A percentile compares a stretch with the other conserved stretches of the same genome.
These are phyloP conservation scores for Liquidambar formosana DNA, from an alignment of 164 flowering plant genomes.

Conservation along the genomic window DNA sequence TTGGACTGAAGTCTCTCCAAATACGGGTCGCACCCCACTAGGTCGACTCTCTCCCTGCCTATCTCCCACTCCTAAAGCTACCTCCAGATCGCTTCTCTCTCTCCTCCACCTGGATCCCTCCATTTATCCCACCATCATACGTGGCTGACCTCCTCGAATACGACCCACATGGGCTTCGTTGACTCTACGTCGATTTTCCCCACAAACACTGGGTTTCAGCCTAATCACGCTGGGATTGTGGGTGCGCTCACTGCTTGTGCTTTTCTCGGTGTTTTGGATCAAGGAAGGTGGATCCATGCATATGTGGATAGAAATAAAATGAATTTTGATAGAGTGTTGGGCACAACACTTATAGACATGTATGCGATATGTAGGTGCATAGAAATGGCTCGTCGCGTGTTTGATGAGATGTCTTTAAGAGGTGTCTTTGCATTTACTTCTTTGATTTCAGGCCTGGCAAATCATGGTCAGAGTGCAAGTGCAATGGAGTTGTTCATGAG, in stretches of 20 bases:
- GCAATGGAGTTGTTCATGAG: constrained; percentile 18
- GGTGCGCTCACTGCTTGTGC: constrained; percentile 30
- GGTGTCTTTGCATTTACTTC: constrained; percentile 26
- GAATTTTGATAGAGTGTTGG: constrained; percentile 15
- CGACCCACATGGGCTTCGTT: too few species aligned
- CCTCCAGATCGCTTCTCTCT: too few species aligned
- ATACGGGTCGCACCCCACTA: too few species aligned
- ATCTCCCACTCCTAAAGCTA: too few species aligned
- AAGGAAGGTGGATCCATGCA: too few species aligned
- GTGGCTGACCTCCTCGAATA: too few species aligned
- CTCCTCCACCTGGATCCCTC: too few species aligned
- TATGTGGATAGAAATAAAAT: constrained; percentile 10
- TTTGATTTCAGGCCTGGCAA: constrained; percentile 20
- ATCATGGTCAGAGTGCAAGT: constrained; percentile 17
- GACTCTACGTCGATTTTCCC: too few species aligned
- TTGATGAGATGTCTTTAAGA: constrained; percentile 17
- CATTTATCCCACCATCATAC: too few species aligned
- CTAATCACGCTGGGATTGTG: constrained; percentile 22
- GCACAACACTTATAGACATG: constrained; percentile 28
- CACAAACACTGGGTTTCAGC: too few species aligned
- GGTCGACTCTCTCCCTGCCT: too few species aligned
- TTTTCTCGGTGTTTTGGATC: constrained; percentile 20
- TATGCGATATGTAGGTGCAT: constrained; percentile 26
- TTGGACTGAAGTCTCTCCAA: too few species aligned
- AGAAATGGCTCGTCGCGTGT: constrained; percentile 13